A percentile compares a stretch with the other conserved stretches of the same genome.
These are phyloP conservation scores for Saksenaea vasiformis DNA, from an alignment of 371 early-diverging fungal genomes.

Conservation along the genomic window DNA sequence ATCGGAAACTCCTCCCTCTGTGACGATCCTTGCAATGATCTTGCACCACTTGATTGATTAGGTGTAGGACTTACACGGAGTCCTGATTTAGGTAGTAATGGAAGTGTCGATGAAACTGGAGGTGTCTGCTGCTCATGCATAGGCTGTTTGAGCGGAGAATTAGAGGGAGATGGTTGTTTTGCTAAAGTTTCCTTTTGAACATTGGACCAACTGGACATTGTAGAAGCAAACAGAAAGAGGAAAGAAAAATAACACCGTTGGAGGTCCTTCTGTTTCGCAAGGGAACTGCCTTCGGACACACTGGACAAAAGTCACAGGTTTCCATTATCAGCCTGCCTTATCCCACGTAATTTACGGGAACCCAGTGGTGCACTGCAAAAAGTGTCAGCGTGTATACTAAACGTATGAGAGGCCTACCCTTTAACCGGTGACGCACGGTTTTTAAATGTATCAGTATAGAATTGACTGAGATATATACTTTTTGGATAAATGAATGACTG, in stretches of 20 bases:
- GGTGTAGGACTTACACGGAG: neutral
- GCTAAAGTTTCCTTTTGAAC: neutral
- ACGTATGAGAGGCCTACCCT: too few species aligned
- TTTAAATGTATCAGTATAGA: too few species aligned
- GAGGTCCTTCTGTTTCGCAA: neutral
- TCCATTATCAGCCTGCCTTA: too few species aligned
- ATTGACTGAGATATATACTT: too few species aligned
- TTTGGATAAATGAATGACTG: too few species aligned
- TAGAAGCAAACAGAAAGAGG: neutral
- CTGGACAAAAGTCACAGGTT: too few species aligned
- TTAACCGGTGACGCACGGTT: too few species aligned
- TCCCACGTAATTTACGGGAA: too few species aligned
- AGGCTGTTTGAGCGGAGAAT: slow-evolving; percentile 6
- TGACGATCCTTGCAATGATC: neutral
- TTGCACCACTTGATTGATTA: neutral
- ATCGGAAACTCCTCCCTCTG: neutral
- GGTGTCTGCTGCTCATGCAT: neutral
- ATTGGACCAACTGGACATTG: neutral
- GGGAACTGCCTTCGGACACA: neutral
- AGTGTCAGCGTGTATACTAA: too few species aligned
- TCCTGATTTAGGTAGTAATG: neutral
- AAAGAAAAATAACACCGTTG: neutral
- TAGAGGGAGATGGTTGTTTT: slow-evolving; percentile 4
- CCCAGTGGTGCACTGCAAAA: too few species aligned
- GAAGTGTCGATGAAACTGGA: neutral